These are phyloP conservation scores for Triticum monococcum DNA, from an alignment of 176 grass and related monocot species.

Conservation along the genomic window DNA sequence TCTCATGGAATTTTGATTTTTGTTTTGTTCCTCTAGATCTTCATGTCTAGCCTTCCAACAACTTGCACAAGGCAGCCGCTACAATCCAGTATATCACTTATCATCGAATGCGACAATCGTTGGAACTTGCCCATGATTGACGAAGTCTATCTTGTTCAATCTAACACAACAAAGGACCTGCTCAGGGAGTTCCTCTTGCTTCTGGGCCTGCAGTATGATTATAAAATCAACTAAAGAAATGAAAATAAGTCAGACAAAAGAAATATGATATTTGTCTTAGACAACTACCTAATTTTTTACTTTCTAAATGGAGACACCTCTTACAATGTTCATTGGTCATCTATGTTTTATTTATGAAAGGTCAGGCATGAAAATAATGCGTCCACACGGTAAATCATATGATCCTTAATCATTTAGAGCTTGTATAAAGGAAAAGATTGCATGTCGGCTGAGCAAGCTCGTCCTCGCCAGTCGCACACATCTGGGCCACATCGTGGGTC, in stretches of 20 bases:
- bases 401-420: too few relatives aligned
- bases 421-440: too few relatives aligned
- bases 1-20: neutral
- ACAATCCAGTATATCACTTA: constrained; percentile 38
- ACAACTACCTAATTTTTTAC: too few relatives aligned
- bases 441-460: too few relatives aligned
- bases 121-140: constrained; percentile 78
- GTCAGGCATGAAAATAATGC: too few relatives aligned
- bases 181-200: constrained; percentile 89
- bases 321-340: too few relatives aligned
- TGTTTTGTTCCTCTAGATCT: neutral
- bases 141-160: constrained; percentile 90
- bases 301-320: too few relatives aligned
- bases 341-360: too few relatives aligned
- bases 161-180: constrained; percentile 89
- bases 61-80: neutral
- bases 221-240: neutral
- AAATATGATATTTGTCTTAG: too few relatives aligned
- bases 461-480: too few relatives aligned
- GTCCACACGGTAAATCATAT: too few relatives aligned
- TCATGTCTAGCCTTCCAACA: constrained; percentile 33
- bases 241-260: neutral
- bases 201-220: constrained; percentile 61
- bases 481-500: too few relatives aligned
- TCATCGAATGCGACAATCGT: constrained; percentile 62